Conservation (phyloP, 345 rosid genomes). For the Eutrema heterophyllum region DNA sequence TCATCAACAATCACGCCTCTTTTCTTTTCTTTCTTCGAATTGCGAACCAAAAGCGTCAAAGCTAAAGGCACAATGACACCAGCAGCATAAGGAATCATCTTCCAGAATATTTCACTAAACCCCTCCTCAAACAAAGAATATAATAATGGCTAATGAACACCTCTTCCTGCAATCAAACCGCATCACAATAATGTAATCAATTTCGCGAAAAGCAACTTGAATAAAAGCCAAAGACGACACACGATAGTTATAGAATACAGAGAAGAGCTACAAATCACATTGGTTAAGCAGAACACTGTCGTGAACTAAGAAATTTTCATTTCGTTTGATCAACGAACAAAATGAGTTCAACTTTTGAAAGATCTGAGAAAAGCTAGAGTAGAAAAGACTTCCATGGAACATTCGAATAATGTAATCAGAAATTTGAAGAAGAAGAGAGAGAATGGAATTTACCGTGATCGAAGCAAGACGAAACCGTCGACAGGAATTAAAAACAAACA, state of each 20-base stretch:
- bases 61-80: slow-evolving; percentile 73
- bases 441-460: slow-evolving; percentile 22
- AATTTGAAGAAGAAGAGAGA: background rate
- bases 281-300: background rate
- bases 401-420: background rate
- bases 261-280: background rate
- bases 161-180: background rate
- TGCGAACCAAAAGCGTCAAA: slow-evolving; percentile 55
- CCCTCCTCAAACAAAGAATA: too few relatives aligned
- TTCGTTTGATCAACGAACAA: background rate
- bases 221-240: background rate
- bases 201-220: background rate
- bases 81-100: slow-evolving; percentile 73
- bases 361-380: slow-evolving; percentile 11
- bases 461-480: slow-evolving; percentile 8
- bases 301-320: background rate
- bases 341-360: background rate
- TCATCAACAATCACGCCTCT: slow-evolving; percentile 78
- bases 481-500: background rate
- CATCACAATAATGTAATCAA: background rate
- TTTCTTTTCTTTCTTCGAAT: slow-evolving; percentile 50
- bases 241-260: background rate
- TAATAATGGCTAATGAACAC: background rate
- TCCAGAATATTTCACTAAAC: too few relatives aligned
- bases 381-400: background rate